Conservation (phyloP, 208 protist genomes). For the Trypanosoma avium region DNA sequence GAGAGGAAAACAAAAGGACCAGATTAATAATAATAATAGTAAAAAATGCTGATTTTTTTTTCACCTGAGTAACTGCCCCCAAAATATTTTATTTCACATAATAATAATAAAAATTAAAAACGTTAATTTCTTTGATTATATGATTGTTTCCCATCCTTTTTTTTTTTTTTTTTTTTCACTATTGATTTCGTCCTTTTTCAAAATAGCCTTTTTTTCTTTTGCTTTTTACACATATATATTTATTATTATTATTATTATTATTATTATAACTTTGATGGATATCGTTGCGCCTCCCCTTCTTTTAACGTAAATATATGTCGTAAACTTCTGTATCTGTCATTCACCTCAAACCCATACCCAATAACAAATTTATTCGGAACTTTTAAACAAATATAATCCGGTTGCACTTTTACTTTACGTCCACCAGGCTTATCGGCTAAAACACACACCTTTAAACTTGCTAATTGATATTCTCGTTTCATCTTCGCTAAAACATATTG, state of each 20-base stretch:
- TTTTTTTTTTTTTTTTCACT: background rate
- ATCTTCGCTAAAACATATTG: constrained; percentile 53
- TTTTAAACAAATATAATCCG: constrained; percentile 65
- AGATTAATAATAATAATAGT: too few species aligned
- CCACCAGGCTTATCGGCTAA: constrained; percentile 82
- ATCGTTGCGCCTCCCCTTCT: constrained; percentile 55
- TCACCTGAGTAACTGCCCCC: too few species aligned
- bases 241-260: background rate
- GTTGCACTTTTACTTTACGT: constrained; percentile 50
- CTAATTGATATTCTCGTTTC: constrained; percentile 41
- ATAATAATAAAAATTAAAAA: too few species aligned
- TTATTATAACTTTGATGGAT: constrained; percentile 53
- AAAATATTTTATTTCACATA: too few species aligned
- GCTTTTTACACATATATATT: background rate
- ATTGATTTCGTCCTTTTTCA: constrained; percentile 9
- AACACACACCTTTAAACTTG: constrained; percentile 67
- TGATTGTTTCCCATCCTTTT: too few species aligned
- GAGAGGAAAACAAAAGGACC: too few species aligned
- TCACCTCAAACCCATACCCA: constrained; percentile 93
- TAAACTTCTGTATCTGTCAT: constrained; percentile 80
- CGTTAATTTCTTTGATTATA: too few species aligned
- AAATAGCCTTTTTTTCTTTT: constrained; percentile 12
- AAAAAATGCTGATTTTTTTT: too few species aligned
- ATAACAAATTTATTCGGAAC: constrained; percentile 85
- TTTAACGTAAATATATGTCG: constrained; percentile 82